Conservation (phyloP, 768 basidiomycete species). For the Phylloporus scabripes region DNA sequence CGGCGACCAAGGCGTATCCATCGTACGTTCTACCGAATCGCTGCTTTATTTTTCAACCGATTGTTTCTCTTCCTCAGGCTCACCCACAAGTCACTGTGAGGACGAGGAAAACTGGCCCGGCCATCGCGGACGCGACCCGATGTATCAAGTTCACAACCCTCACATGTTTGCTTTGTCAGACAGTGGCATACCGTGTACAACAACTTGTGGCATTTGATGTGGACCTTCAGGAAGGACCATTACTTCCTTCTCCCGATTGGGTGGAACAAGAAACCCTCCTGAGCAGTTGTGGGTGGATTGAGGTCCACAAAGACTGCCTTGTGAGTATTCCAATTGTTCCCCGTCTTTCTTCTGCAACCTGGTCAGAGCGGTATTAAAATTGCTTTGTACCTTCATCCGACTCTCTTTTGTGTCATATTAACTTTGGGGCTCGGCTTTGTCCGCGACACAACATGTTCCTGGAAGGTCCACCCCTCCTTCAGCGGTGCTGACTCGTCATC, state of each 20-base stretch:
- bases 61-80: slow-evolving; percentile 34
- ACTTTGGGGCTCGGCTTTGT: slow-evolving; percentile 6
- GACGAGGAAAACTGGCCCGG: slow-evolving; percentile 43
- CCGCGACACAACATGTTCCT: slow-evolving; percentile 6
- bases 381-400: slow-evolving; percentile 2
- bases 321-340: slow-evolving; percentile 41
- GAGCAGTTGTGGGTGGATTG: slow-evolving; percentile 67
- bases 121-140: slow-evolving; percentile 42
- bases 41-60: neutral
- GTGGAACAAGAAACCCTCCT: slow-evolving; percentile 67
- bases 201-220: slow-evolving; percentile 54
- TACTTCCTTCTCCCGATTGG: slow-evolving; percentile 72
- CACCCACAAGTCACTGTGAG: slow-evolving; percentile 70
- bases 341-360: neutral
- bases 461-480: neutral
- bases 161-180: slow-evolving; percentile 64
- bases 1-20: slow-evolving; percentile 58
- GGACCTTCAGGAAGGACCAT: slow-evolving; percentile 55
- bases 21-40: slow-evolving; percentile 43
- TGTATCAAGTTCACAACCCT: slow-evolving; percentile 57
- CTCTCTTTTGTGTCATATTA: neutral
- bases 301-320: slow-evolving; percentile 58
- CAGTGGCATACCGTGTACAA: slow-evolving; percentile 61
- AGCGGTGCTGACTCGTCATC: slow-evolving; percentile 14
- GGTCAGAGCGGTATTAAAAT: neutral